Evolutionary conservation across 2,329 filamentous ascomycete genomes (phyloP).

Genomic region (Talaromyces sp.): DNA sequence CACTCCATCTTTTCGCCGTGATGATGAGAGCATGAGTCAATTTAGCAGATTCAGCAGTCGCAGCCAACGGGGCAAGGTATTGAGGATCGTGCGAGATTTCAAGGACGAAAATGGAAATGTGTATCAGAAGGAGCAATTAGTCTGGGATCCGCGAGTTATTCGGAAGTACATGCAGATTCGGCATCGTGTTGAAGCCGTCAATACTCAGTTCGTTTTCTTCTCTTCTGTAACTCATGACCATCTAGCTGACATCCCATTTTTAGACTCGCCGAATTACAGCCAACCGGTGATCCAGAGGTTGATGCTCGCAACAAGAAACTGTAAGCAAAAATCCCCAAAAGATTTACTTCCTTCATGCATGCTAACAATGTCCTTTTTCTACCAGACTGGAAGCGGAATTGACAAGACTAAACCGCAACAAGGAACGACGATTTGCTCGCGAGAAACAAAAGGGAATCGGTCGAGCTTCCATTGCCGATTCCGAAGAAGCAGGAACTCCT

Average conservation of each 20-base stretch:
- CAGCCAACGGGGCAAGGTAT: conserved; percentile 62
- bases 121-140: conserved; percentile 53
- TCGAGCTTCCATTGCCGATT: conserved; percentile 43
- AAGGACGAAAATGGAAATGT: conserved; percentile 61
- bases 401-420: conserved; percentile 81
- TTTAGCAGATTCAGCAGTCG: conserved; percentile 66
- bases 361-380: conserved; percentile 8
- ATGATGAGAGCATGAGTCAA: conserved; percentile 76
- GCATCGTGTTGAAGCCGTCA: conserved; percentile 63
- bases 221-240: neutral
- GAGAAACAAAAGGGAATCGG: conserved; percentile 75
- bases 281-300: conserved; percentile 62
- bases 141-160: conserved; percentile 81
- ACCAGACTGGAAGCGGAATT: conserved; percentile 67
- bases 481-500: conserved; percentile 37
- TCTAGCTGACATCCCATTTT: conserved; percentile 12
- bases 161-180: conserved; percentile 79
- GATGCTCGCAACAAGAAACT: conserved; percentile 58
- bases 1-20: conserved; percentile 51
- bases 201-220: conserved; percentile 59
- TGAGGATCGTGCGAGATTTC: conserved; percentile 68
- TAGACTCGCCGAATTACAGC: conserved; percentile 56
- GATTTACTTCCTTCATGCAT: conserved; percentile 5
- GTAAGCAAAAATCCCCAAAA: conserved; percentile 31
- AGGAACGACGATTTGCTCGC: conserved; percentile 79